Conservation (phyloP, 1,284 basidiomycete species). For the Heterobasidion occidentale region DNA sequence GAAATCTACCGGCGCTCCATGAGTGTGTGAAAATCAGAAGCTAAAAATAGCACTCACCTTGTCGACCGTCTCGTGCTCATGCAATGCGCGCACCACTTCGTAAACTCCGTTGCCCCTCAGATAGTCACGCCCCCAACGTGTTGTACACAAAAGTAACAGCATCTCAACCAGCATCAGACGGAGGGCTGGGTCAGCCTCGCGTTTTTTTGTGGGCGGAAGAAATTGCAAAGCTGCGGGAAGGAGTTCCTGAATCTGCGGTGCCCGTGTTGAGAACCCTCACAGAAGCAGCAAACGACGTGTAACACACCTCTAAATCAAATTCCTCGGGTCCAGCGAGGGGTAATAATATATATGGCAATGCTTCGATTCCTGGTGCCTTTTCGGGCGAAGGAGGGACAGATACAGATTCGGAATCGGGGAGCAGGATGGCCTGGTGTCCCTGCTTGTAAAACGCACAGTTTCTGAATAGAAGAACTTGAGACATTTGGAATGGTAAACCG, state of each 20-base stretch:
- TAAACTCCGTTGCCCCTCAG: slow-evolving; percentile 82
- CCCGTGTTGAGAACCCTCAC: slow-evolving; percentile 4
- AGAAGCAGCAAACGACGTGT: background rate
- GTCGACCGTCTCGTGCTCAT: slow-evolving; percentile 76
- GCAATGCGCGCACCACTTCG: slow-evolving; percentile 76
- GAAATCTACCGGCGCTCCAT: slow-evolving; percentile 28
- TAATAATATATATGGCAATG: slow-evolving; percentile 77
- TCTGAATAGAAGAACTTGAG: slow-evolving; percentile 28
- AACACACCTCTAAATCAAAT: slow-evolving; percentile 74
- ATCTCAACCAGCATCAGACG: slow-evolving; percentile 87
- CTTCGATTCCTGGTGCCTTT: slow-evolving; percentile 72
- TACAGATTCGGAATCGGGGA: slow-evolving; percentile 43
- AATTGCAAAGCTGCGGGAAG: slow-evolving; percentile 85
- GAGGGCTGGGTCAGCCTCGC: slow-evolving; percentile 77
- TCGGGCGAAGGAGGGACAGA: slow-evolving; percentile 46
- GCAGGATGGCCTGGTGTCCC: slow-evolving; percentile 64
- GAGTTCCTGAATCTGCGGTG: slow-evolving; percentile 76
- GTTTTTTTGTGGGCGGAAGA: slow-evolving; percentile 76
- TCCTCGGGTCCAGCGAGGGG: slow-evolving; percentile 95
- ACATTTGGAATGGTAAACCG: background rate
- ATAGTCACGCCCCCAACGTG: slow-evolving; percentile 79
- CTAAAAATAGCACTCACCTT: slow-evolving; percentile 39
- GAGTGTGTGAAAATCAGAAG: background rate
- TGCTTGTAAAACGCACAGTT: slow-evolving; percentile 71
- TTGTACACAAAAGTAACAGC: slow-evolving; percentile 83